These are phyloP conservation scores for Prillingera fragicola DNA, from an alignment of 1,284 basidiomycete species.

Conservation along the genomic window DNA sequence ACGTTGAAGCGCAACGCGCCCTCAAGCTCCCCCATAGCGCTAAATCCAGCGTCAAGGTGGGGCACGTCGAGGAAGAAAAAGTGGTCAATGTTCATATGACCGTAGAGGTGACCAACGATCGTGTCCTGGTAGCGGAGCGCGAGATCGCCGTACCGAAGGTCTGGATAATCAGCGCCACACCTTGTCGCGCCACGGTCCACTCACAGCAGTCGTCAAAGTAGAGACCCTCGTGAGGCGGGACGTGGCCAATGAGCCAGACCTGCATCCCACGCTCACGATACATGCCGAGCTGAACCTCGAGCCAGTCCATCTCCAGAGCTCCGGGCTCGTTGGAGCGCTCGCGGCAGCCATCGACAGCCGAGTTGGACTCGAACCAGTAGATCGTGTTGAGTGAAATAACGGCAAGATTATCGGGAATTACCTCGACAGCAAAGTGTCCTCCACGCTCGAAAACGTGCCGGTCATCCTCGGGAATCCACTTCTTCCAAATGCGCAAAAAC, in stretches of 20 bases:
- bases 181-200: constrained; percentile 9
- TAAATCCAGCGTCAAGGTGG: constrained; percentile 31
- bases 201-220: constrained; percentile 72
- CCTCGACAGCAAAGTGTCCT: constrained; percentile 77
- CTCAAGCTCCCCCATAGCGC: background rate
- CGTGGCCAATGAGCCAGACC: constrained; percentile 56
- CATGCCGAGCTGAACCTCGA: constrained; percentile 72
- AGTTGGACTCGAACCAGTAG: constrained; percentile 88
- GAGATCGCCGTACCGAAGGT: constrained; percentile 74
- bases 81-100: constrained; percentile 55
- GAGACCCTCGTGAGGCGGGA: constrained; percentile 65
- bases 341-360: constrained; percentile 61
- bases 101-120: constrained; percentile 81
- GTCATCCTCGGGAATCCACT: constrained; percentile 75
- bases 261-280: constrained; percentile 74
- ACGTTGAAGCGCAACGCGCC: background rate
- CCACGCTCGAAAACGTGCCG: constrained; percentile 76
- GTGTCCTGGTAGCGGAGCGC: constrained; percentile 81
- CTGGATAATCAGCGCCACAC: constrained; percentile 45
- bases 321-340: constrained; percentile 63
- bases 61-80: constrained; percentile 49
- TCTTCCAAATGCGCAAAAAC: constrained; percentile 72
- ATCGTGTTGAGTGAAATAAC: constrained; percentile 85
- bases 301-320: constrained; percentile 80
- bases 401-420: constrained; percentile 68